A percentile compares a stretch with the other conserved stretches of the same genome.
These are phyloP conservation scores for Diplodia corticola DNA, from an alignment of 2,329 filamentous ascomycete genomes.

Conservation along the genomic window DNA sequence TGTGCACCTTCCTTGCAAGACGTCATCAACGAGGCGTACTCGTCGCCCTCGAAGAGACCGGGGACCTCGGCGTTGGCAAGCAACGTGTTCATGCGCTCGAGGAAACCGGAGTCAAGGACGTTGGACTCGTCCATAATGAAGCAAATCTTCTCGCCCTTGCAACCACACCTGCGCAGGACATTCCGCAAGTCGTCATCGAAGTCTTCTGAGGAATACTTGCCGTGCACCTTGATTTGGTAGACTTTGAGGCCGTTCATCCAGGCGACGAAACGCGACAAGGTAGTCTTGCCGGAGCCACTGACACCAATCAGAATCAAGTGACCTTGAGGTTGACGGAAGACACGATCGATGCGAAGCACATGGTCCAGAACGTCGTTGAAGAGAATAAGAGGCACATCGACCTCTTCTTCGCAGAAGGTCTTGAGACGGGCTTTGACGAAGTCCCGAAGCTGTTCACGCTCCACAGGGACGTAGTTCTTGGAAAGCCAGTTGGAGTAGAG, in stretches of 20 bases:
- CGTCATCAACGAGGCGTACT: constrained; percentile 97
- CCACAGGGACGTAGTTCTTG: constrained; percentile 96
- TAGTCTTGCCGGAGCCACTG: constrained; percentile 98
- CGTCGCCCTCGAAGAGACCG: constrained; percentile 97
- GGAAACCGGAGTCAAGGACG: constrained; percentile 95
- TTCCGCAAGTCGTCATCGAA: constrained; percentile 97
- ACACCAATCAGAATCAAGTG: constrained; percentile 98
- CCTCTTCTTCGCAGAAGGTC: constrained; percentile 99
- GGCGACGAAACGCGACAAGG: constrained; percentile 92
- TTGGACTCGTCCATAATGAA: constrained; percentile 99
- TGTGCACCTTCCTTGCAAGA: constrained; percentile 98
- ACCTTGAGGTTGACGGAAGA: constrained; percentile 96
- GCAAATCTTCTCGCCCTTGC: constrained; percentile 98
- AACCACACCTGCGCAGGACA: constrained; percentile 89
- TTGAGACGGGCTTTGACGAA: constrained; percentile 96
- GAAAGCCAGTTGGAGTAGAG: constrained; percentile 99
- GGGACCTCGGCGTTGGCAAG: constrained; percentile 99
- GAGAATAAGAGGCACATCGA: constrained; percentile 96
- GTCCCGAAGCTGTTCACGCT: constrained; percentile 89
- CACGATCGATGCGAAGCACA: constrained; percentile 94
- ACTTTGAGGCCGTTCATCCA: constrained; percentile 99
- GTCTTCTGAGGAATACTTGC: constrained; percentile 96
- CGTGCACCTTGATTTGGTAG: constrained; percentile 99
- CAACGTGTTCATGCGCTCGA: constrained; percentile 98
- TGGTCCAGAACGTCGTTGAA: constrained; percentile 99